Percentiles rank a stretch among this genome's conserved stretches.
Evolutionary conservation across 352 stramenopile genomes (phyloP).

Genomic region (Pythium guiyangense): DNA sequence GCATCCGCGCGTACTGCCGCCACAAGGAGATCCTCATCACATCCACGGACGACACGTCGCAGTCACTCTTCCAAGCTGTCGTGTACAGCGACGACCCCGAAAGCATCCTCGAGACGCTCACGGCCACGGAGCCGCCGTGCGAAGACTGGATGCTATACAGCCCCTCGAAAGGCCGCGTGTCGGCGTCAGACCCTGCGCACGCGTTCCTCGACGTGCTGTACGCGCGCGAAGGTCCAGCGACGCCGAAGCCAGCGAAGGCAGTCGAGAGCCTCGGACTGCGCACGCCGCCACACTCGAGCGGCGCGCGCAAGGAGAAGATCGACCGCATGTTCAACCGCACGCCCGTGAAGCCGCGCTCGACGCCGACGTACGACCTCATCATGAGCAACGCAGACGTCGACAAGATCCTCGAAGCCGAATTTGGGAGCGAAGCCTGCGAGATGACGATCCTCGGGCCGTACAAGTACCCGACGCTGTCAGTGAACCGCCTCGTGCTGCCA

Average conservation of each 20-base stretch:
- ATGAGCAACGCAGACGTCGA: constrained; percentile 23
- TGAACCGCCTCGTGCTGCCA: neutral
- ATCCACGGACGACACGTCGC: constrained; percentile 25
- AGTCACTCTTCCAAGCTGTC: constrained; percentile 27
- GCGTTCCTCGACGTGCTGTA: constrained; percentile 19
- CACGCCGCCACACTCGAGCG: constrained; percentile 4
- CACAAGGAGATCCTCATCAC: constrained; percentile 27
- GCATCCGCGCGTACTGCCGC: constrained; percentile 34
- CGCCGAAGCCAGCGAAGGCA: neutral
- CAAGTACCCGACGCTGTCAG: constrained; percentile 21
- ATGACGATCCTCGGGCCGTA: constrained; percentile 23
- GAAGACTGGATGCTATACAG: constrained; percentile 44
- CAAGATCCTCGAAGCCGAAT: constrained; percentile 24
- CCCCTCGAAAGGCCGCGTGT: constrained; percentile 7
- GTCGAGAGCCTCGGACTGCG: neutral
- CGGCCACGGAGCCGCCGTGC: constrained; percentile 26
- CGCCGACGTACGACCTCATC: constrained; percentile 21
- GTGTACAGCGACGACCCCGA: constrained; percentile 35
- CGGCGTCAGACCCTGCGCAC: constrained; percentile 1
- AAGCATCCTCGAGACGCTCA: constrained; percentile 36
- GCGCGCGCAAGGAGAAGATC: constrained; percentile 14
- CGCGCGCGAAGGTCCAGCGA: constrained; percentile 1
- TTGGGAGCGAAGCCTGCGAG: constrained; percentile 19
- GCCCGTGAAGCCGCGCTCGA: constrained; percentile 6
- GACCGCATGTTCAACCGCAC: constrained; percentile 18